Percentiles rank a stretch among this genome's conserved stretches.
These are phyloP conservation scores for Populus ilicifolia DNA, from an alignment of 345 rosid species.

Conservation along the genomic window DNA sequence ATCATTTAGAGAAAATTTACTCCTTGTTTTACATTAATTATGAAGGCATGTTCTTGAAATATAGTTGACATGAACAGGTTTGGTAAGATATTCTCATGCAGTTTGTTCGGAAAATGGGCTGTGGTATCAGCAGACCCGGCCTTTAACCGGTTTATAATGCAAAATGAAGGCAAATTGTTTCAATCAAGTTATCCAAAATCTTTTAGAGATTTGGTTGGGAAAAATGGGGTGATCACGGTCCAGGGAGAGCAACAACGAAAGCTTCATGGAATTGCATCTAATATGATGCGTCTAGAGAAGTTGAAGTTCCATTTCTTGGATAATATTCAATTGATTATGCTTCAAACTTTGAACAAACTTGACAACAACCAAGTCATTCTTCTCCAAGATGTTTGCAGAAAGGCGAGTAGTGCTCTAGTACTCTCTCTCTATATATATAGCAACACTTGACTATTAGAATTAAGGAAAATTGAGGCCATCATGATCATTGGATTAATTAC, in stretches of 20 bases:
- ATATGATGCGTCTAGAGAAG: constrained; percentile 71
- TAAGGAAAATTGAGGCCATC: neutral
- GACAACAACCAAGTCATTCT: constrained; percentile 44
- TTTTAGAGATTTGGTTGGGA: constrained; percentile 77
- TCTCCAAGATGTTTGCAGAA: constrained; percentile 81
- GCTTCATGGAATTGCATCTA: constrained; percentile 75
- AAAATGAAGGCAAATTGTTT: constrained; percentile 73
- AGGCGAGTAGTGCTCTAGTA: constrained; percentile 34
- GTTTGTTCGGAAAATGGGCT: constrained; percentile 64
- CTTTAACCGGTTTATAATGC: constrained; percentile 72
- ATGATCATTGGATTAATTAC: too few species aligned
- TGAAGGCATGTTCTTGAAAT: neutral
- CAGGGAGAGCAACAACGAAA: constrained; percentile 77
- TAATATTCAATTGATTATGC: constrained; percentile 58
- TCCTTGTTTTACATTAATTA: neutral
- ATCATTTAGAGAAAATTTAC: neutral
- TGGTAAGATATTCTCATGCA: constrained; percentile 79
- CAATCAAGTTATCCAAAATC: constrained; percentile 86
- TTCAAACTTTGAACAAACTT: constrained; percentile 37
- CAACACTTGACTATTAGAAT: neutral
- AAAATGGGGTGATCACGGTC: constrained; percentile 71
- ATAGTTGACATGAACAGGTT: constrained; percentile 30
- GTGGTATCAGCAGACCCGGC: constrained; percentile 71
- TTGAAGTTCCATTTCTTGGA: constrained; percentile 62
- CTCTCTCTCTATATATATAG: neutral